These are phyloP conservation scores for Euphorbia schlechtendalii DNA, from an alignment of 441 rosid species.

Conservation along the genomic window DNA sequence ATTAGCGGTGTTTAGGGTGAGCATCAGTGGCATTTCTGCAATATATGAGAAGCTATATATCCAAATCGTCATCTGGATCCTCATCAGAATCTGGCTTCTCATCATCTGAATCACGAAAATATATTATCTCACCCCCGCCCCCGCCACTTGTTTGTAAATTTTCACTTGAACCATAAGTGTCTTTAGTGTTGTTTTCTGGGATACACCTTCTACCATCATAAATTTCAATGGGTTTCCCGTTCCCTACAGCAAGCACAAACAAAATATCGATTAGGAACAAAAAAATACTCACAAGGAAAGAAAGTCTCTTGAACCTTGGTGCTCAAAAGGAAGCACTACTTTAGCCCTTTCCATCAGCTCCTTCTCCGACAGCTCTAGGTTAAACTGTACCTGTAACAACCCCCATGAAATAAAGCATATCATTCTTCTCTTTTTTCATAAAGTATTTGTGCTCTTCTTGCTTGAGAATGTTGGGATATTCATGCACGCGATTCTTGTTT, in stretches of 20 bases:
- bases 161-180: conserved; percentile 22
- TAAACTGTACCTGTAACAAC: conserved; percentile 72
- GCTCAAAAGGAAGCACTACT: conserved; percentile 94
- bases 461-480: not conserved
- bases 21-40: not conserved
- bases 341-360: conserved; percentile 69
- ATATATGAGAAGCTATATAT: conserved; percentile 32
- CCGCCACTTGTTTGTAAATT: conserved; percentile 26
- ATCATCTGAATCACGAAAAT: conserved; percentile 91
- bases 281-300: not conserved
- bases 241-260: conserved; percentile 37
- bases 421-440: not conserved
- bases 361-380: conserved; percentile 67
- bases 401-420: not conserved
- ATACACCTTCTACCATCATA: conserved; percentile 78
- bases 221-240: conserved; percentile 63
- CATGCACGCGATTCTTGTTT: not conserved
- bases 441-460: not conserved
- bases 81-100: conserved; percentile 97
- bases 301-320: conserved; percentile 53
- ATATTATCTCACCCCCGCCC: conserved; percentile 66
- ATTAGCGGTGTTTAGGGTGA: too few species aligned
- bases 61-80: conserved; percentile 95
- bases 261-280: not conserved
- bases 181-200: conserved; percentile 31